Evolutionary conservation across 345 rosid species (phyloP), one percentile per base, ranked within the genome.

Genomic region (Brassica rapa): DNA sequence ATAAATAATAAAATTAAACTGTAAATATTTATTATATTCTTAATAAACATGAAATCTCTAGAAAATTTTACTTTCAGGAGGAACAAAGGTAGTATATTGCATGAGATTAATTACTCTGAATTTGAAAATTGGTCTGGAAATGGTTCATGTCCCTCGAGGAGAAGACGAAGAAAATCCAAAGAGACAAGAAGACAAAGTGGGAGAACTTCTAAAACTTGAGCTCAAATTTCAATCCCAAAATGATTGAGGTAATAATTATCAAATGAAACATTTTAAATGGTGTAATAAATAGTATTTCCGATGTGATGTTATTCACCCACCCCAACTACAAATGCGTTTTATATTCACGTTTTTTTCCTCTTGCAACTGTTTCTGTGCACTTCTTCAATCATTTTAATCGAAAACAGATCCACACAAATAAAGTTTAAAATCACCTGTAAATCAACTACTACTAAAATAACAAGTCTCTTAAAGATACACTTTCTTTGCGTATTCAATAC

Each of bases 241-340:
- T 91, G 87, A 91, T 88, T 86, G 88, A 76, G 55, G 84, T 77
- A 83, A 86, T 84, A 78, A 79, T 86, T 78, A 73, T 79, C 72
- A 72, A 78, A 79, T 73, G 53, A 67, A 73, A 60, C 57, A 62
- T 49, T 77, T 73, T 19, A 21, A 72, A 73, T 79, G 74, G 74
- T 68, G 59, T 51, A 62, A 72, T 79, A 15, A 66, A 66, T 60
- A 25, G 53, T 51, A n/a, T 32, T 67, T 46, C 62, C 53, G 74
- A 79, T 79, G 78, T 73, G 74, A 73, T 73, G 78, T 79, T 61
- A 73, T 79, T 79, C 78, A 79, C 78, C 82, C 78, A 79, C 78
- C 49, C 70, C 82, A 73, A 79, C 74, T 79, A 68, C 59, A 33
- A n/a, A 61, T 11, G 25, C 57, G 41, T 57, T 41, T 71, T 39